Conservation (phyloP, 805 yeast genomes). For the Zygosaccharomyces siamensis region DNA sequence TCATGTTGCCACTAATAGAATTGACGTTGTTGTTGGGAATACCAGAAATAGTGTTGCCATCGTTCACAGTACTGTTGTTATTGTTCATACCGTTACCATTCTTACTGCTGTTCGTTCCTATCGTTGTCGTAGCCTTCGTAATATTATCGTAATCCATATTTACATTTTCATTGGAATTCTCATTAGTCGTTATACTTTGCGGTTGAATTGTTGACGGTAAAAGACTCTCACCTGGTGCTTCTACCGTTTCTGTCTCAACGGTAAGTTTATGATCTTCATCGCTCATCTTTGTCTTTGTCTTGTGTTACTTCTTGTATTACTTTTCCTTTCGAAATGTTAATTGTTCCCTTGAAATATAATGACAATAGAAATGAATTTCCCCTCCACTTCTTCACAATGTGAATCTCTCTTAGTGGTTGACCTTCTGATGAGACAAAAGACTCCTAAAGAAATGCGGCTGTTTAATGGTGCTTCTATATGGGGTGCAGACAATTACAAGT, state of each 20-base stretch:
- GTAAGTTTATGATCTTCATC: conserved; percentile 40
- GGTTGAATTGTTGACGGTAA: conserved; percentile 6
- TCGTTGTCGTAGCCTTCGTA: conserved; percentile 5
- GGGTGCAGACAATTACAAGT: too few species aligned
- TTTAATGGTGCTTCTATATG: too few species aligned
- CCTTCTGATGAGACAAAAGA: too few species aligned
- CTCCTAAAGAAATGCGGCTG: too few species aligned
- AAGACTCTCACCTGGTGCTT: conserved; percentile 35
- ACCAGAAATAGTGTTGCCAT: not conserved
- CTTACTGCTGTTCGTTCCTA: not conserved
- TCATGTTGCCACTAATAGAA: not conserved
- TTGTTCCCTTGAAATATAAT: not conserved
- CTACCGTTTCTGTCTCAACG: conserved; percentile 61
- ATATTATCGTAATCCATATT: not conserved
- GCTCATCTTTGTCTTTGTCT: conserved; percentile 10
- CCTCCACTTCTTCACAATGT: too few species aligned
- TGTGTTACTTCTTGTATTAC: not conserved
- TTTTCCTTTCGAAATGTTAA: not conserved
- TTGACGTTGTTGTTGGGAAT: not conserved
- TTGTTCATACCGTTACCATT: not conserved
- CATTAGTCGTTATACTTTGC: not conserved
- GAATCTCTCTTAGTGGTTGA: too few species aligned
- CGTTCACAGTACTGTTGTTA: not conserved
- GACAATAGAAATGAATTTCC: too few species aligned
- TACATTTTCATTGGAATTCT: not conserved